phyloP scores from a whole-genome alignment of 1,139 yeast species.

The Williopsis jadinii region DNA sequence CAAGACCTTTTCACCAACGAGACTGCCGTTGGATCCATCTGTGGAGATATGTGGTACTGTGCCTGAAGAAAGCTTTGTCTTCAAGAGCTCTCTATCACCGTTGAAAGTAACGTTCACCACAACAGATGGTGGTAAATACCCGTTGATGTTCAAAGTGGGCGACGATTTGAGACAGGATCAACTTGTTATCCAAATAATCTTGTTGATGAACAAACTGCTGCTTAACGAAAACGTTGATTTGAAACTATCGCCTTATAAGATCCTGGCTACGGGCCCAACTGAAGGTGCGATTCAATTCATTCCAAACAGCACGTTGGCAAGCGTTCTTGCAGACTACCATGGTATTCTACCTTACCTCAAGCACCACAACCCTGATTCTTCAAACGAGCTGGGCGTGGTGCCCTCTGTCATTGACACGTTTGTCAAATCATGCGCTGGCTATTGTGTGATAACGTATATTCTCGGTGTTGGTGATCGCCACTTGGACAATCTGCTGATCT shows the following conservation, averaged over 20 bases:
- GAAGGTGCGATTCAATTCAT: conserved; percentile 94
- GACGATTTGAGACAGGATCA: conserved; percentile 97
- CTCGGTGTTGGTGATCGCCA: conserved; percentile 97
- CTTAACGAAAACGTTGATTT: conserved; percentile 88
- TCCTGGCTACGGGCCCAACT: conserved; percentile 81
- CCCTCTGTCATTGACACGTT: conserved; percentile 84
- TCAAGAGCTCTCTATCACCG: conserved; percentile 87
- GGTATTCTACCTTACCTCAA: conserved; percentile 69
- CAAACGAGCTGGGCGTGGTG: conserved; percentile 65
- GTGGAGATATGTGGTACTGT: conserved; percentile 62
- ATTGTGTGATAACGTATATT: conserved; percentile 91
- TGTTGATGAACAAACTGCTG: conserved; percentile 83
- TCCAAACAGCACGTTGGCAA: conserved; percentile 86
- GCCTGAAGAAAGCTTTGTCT: conserved; percentile 77
- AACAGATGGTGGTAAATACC: conserved; percentile 49
- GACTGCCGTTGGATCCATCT: conserved; percentile 32
- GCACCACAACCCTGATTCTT: conserved; percentile 52
- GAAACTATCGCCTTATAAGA: conserved; percentile 80
- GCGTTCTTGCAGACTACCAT: conserved; percentile 64
- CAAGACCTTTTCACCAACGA: conserved; percentile 23
- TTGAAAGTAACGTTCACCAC: conserved; percentile 75
- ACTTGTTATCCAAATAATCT: conserved; percentile 84
- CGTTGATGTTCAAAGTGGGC: conserved; percentile 90
- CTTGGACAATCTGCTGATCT: conserved; percentile 73
- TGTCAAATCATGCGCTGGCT: conserved; percentile 94